Evolutionary conservation across 768 basidiomycete genomes (phyloP), one percentile per base, ranked within the genome.

Genomic region (Dioszegia hungarica): DNA sequence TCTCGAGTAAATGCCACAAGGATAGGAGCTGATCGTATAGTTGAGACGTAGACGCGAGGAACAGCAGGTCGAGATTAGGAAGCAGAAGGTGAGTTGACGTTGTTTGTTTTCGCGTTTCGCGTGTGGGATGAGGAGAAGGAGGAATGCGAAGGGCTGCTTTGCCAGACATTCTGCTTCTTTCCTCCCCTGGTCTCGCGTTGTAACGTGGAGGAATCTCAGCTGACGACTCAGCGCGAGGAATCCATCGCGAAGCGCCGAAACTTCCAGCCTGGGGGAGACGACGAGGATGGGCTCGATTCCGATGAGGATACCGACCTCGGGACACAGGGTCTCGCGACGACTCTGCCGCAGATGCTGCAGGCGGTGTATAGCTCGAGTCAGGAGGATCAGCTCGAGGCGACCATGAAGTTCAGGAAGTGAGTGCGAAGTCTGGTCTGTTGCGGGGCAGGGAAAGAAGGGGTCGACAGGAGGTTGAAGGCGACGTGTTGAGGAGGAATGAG

Each of bases 191-290:
- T n/a, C n/a, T n/a, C n/a, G n/a, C n/a, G n/a, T n/a, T n/a, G n/a
- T n/a, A n/a, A n/a, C n/a, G n/a, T 11, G 9, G 8, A 9, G 11
- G 27, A 20, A 49, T 15, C 6, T 20, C 3, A 41, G 52, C 52
- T 54, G 40, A 54, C 25, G 6, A 2, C 25, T 3, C 44, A 77
- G 80, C 83, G 95, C 67, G 95, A 99, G 77, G 95, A 99, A 78
- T 93, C 92, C 77, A 93, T 98, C 61, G 89, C 93, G 58, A 99
- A 99, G 82, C 84, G 95, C 77, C 82, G 95, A 61, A 97, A 97
- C 78, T 89, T 94, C 74, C 82, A 91, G 56, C 85, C 90, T 33
- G 81, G 84, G 25, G 78, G 83, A 45, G 78, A 83, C 46, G 80
- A 81, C 56, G 80, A 78, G 34, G 74, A 72, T 38, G 63, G 59